These are phyloP conservation scores for Leucosporidium scottii DNA, from an alignment of 768 basidiomycete species.

Conservation along the genomic window DNA sequence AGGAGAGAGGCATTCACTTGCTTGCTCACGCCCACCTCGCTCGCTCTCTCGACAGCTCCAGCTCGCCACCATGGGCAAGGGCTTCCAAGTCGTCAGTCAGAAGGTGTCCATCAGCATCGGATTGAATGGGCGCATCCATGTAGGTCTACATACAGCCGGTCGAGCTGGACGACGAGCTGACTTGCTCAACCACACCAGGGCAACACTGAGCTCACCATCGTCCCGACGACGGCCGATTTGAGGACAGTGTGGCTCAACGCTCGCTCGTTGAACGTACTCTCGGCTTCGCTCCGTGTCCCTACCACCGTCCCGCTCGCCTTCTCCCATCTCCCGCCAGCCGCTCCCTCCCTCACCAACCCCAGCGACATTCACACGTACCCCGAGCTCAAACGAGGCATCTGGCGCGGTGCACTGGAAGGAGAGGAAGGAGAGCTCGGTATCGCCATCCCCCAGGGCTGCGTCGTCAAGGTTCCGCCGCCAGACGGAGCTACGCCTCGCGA, in stretches of 20 bases:
- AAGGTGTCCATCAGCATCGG: slow-evolving; percentile 90
- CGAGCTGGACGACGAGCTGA: not conserved
- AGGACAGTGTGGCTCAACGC: slow-evolving; percentile 80
- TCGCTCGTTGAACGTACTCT: slow-evolving; percentile 50
- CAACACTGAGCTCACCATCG: slow-evolving; percentile 83
- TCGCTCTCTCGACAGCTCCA: not conserved
- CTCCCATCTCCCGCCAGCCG: slow-evolving; percentile 60
- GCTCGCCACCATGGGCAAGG: slow-evolving; percentile 31
- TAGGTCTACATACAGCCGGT: slow-evolving; percentile 42
- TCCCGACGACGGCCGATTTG: slow-evolving; percentile 71
- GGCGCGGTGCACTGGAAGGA: slow-evolving; percentile 78
- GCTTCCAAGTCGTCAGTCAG: slow-evolving; percentile 52
- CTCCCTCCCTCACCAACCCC: slow-evolving; percentile 57
- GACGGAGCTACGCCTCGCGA: slow-evolving; percentile 9
- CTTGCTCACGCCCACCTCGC: not conserved
- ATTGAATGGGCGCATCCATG: slow-evolving; percentile 79
- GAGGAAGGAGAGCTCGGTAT: slow-evolving; percentile 95
- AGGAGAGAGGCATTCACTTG: slow-evolving; percentile 1
- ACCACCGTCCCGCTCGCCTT: slow-evolving; percentile 59
- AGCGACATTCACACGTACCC: slow-evolving; percentile 75
- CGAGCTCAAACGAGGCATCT: slow-evolving; percentile 85
- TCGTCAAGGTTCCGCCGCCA: slow-evolving; percentile 7
- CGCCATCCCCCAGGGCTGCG: slow-evolving; percentile 55
- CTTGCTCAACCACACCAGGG: slow-evolving; percentile 50
- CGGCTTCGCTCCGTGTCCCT: slow-evolving; percentile 46